phyloP scores from a whole-genome alignment of 345 rosid genomes.

The Lumnitzera littorea region DNA sequence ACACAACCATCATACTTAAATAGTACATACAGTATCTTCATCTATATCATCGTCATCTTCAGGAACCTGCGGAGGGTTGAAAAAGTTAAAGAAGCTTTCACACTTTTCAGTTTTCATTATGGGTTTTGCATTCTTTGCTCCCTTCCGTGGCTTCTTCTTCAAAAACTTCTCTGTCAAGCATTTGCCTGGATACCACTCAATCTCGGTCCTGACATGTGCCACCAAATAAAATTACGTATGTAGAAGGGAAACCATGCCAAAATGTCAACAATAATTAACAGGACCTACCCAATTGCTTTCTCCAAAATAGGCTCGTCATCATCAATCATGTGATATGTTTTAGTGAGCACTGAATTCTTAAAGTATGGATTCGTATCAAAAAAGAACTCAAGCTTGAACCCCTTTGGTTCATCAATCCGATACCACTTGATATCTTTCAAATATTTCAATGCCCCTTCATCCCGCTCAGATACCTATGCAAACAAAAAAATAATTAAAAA shows the following conservation, averaged over 20 bases:
- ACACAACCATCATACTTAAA: neutral
- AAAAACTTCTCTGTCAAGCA: slow-evolving; percentile 85
- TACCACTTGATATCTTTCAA: slow-evolving; percentile 21
- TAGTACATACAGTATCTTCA: slow-evolving; percentile 63
- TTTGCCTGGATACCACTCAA: slow-evolving; percentile 93
- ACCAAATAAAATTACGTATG: neutral
- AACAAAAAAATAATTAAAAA: neutral
- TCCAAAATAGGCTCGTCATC: slow-evolving; percentile 38
- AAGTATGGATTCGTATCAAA: slow-evolving; percentile 23
- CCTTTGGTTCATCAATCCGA: slow-evolving; percentile 17
- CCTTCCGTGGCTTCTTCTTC: slow-evolving; percentile 95
- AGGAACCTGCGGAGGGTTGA: slow-evolving; percentile 90
- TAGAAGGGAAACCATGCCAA: neutral
- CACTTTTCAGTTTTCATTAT: slow-evolving; percentile 84
- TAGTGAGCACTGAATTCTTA: slow-evolving; percentile 20
- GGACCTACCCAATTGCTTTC: slow-evolving; percentile 84
- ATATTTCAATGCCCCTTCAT: slow-evolving; percentile 24
- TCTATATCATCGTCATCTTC: slow-evolving; percentile 88
- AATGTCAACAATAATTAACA: neutral
- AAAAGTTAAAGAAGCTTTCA: slow-evolving; percentile 95
- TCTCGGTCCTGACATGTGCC: slow-evolving; percentile 55
- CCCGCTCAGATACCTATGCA: slow-evolving; percentile 17
- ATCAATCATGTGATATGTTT: slow-evolving; percentile 23
- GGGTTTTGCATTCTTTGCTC: slow-evolving; percentile 81
- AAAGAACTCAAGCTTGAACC: slow-evolving; percentile 26